Percentiles rank a stretch among this genome's conserved stretches.
Conservation (phyloP, 441 rosid species). For the Erodium moschatum region DNA sequence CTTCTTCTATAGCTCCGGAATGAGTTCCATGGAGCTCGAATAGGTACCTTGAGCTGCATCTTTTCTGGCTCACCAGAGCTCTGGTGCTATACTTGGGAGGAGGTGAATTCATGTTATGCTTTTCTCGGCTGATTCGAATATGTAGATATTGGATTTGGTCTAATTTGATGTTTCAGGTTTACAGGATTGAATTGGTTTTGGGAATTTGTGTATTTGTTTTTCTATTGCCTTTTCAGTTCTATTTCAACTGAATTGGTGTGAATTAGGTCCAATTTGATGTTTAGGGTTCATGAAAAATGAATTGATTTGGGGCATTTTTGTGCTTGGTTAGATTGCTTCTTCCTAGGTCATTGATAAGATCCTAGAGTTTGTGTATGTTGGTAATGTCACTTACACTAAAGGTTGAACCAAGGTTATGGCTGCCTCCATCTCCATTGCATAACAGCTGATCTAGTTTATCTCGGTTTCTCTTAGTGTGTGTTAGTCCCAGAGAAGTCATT, state of each 20-base stretch:
- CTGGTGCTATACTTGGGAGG: conserved; percentile 31
- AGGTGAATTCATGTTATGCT: neutral
- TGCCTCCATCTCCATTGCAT: conserved; percentile 39
- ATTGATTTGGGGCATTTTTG: conserved; percentile 1
- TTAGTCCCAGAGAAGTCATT: conserved; percentile 35
- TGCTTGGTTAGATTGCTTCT: conserved; percentile 31
- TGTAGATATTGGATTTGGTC: neutral
- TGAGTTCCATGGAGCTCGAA: conserved; percentile 38
- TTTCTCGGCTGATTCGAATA: neutral
- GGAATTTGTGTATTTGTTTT: neutral
- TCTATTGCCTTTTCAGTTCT: neutral
- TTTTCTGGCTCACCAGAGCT: conserved; percentile 31
- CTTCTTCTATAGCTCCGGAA: conserved; percentile 44
- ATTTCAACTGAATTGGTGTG: neutral
- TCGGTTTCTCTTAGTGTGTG: conserved; percentile 15
- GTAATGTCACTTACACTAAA: conserved; percentile 27
- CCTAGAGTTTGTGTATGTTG: conserved; percentile 31
- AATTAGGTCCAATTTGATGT: neutral
- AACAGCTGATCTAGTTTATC: conserved; percentile 20
- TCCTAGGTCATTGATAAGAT: conserved; percentile 27
- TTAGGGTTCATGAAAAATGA: neutral
- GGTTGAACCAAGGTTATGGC: conserved; percentile 43
- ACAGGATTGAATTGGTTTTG: neutral
- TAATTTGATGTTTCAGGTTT: conserved; percentile 1
- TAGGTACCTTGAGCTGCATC: conserved; percentile 37